These are phyloP conservation scores for Pseudoneurospora amorphoporcata DNA, from an alignment of 495 filamentous ascomycete species.

Conservation along the genomic window DNA sequence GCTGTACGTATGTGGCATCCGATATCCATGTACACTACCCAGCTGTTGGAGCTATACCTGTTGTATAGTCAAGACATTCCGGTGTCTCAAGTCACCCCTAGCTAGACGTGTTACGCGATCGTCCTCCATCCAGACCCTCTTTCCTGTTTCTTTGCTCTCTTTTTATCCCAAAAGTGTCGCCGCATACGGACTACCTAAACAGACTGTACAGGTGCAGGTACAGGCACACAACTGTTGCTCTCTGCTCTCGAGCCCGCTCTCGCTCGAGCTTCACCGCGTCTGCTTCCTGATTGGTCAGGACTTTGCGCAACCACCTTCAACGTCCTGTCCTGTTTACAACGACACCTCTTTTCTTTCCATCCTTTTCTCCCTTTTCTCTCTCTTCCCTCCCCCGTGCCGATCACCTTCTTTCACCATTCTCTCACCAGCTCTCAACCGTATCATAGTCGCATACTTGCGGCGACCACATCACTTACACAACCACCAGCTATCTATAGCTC, in stretches of 20 bases:
- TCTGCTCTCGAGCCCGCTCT: neutral
- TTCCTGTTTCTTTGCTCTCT: neutral
- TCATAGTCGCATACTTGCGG: neutral
- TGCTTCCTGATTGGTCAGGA: slow-evolving; percentile 18
- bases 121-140: neutral
- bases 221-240: neutral
- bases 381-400: neutral
- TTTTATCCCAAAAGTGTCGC: neutral
- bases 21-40: neutral
- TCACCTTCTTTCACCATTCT: slow-evolving; percentile 1
- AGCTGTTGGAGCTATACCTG: neutral
- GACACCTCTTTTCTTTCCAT: slow-evolving; percentile 4
- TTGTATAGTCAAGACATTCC: neutral
- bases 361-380: neutral
- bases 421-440: neutral
- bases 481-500: neutral
- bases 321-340: slow-evolving; percentile 25
- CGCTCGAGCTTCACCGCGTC: slow-evolving; percentile 6
- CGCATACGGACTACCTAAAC: neutral
- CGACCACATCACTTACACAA: neutral
- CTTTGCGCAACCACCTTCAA: slow-evolving; percentile 24
- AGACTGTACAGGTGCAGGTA: neutral
- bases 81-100: neutral
- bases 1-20: neutral
- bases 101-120: neutral